Evolutionary conservation across 164 flowering plant genomes (phyloP).

Genomic region (Amborella trichopoda): DNA sequence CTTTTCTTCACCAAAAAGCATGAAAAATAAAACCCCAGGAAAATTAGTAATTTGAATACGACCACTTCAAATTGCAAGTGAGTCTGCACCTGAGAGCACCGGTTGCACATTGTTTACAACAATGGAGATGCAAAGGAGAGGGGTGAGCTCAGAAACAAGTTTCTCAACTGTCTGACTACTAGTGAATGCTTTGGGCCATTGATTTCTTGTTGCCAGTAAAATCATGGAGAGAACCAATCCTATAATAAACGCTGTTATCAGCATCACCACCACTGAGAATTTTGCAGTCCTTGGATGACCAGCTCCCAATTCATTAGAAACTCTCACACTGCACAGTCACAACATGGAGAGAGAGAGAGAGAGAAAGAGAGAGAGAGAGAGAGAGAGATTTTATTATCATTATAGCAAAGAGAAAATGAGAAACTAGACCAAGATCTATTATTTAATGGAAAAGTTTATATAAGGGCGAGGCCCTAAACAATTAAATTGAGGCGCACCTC

Average conservation of each 20-base stretch:
- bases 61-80: no score
- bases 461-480: no score
- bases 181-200: slow-evolving; percentile 7
- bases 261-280: slow-evolving; percentile 11
- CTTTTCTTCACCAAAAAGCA: no score
- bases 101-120: slow-evolving; percentile 12
- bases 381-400: no score
- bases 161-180: slow-evolving; percentile 5
- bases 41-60: no score
- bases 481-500: no score
- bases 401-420: no score
- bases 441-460: no score
- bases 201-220: slow-evolving; percentile 4
- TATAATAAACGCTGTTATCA: slow-evolving; percentile 6
- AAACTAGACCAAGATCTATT: no score
- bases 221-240: slow-evolving; percentile 2
- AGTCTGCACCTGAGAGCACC: slow-evolving; percentile 15
- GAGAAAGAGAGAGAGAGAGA: no score
- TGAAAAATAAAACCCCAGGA: no score
- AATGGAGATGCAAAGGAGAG: slow-evolving; percentile 9
- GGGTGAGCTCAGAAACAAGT: slow-evolving; percentile 10
- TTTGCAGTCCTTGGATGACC: slow-evolving; percentile 13
- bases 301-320: slow-evolving; percentile 13
- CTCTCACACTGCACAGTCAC: slow-evolving; percentile 13
- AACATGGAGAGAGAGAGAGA: no score